Evolutionary conservation across 2,329 filamentous ascomycete genomes (phyloP), one percentile per base, ranked within the genome.

Genomic region (Pyrenochaeta sp.): DNA sequence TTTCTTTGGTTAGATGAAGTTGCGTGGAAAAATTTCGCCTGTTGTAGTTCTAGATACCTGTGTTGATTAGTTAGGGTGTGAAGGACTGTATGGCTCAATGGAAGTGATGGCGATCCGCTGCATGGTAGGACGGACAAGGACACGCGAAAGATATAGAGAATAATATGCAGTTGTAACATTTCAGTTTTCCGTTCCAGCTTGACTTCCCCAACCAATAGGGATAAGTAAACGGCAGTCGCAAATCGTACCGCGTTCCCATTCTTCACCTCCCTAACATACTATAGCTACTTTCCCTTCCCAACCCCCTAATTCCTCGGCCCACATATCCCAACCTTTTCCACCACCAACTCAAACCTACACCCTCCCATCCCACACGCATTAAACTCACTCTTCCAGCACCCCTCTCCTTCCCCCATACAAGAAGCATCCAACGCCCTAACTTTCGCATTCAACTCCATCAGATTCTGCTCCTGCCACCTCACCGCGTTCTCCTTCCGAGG

Each of bases 31-130:
- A 39, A 19, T n/a, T 39, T 19, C 13, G 12, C 36, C 60, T 51
- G 32, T 61, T 59, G 52, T 52, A 67, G 51, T 70, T 66, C n/a
- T 69, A 68, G 61, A 68, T 69, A 63, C 56, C 62, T 67, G 53
- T 69, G 65, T 61, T 62, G 66, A 59, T 55, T 56, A 19, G 45
- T 46, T 48, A 50, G 32, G 51, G 43, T 19, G 19, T 19, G 19
- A 19, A 19, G 19, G 9, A 52, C 42, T 56, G 52, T 48, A 59
- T 22, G 54, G 53, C 49, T 53, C 42, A 25, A 44, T 27, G 40
- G 40, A 39, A n/a, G 36, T 39, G 36, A 19, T 39, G 36, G 36
- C 13, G 5, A 39, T 39, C n/a, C 15, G 36, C 36, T 12, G 36
- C 36, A 19, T 39, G 36, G 36, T n/a, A 5, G 36, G 36, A 39